Percentiles rank a stretch among this genome's conserved stretches.
Evolutionary conservation across 768 basidiomycete genomes (phyloP).

Genomic region (Amanita fuliginea): DNA sequence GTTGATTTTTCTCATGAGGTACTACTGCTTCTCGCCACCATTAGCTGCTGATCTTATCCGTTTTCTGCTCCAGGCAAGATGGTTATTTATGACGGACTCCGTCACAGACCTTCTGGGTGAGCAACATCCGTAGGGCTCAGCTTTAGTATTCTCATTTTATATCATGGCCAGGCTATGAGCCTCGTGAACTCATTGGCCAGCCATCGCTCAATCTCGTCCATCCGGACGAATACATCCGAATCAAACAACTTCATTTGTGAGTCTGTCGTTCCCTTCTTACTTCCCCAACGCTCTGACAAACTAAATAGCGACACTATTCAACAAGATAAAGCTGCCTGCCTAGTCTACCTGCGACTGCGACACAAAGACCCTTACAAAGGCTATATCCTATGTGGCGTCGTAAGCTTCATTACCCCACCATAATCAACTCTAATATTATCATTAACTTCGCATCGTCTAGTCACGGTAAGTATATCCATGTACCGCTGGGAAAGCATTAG

Average conservation of each 20-base stretch:
- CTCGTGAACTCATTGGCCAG: conserved; percentile 55
- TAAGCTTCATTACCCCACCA: conserved; percentile 24
- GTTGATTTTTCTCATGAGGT: conserved; percentile 75
- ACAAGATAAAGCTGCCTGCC: conserved; percentile 69
- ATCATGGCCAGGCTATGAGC: conserved; percentile 49
- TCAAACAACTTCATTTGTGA: conserved; percentile 64
- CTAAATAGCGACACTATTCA: conserved; percentile 54
- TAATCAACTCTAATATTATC: conserved; percentile 1
- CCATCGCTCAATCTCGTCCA: conserved; percentile 71
- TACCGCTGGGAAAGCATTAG: conserved; percentile 8
- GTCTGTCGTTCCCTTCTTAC: conserved; percentile 11
- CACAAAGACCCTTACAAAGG: conserved; percentile 75
- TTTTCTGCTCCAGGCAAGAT: conserved; percentile 36
- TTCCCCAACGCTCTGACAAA: neutral
- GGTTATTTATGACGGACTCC: conserved; percentile 59
- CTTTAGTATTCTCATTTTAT: neutral
- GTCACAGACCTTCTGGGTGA: conserved; percentile 54
- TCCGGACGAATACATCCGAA: conserved; percentile 62
- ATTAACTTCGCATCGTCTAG: conserved; percentile 6
- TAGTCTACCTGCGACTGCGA: conserved; percentile 68
- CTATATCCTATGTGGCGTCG: conserved; percentile 64
- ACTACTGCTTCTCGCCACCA: conserved; percentile 8
- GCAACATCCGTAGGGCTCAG: conserved; percentile 4
- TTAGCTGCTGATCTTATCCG: conserved; percentile 2
- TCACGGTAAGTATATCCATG: conserved; percentile 4